phyloP scores from a whole-genome alignment of 306 rosid species.

The Malus asiatica region DNA sequence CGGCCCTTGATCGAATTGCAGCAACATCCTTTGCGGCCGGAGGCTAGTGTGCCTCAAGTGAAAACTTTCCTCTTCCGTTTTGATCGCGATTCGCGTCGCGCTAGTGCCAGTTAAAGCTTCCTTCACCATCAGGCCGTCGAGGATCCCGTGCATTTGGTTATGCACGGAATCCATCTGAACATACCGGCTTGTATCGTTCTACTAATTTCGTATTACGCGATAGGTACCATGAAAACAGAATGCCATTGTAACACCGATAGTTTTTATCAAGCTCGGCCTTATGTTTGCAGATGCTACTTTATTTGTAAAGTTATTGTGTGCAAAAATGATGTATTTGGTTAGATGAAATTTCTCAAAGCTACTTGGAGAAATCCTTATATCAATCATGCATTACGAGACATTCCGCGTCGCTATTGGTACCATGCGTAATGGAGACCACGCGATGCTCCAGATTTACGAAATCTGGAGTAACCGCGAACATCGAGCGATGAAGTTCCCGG shows the following conservation, averaged over 20 bases:
- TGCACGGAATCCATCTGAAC: background rate
- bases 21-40: slow-evolving; percentile 51
- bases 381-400: background rate
- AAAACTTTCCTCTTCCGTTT: slow-evolving; percentile 3
- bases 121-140: background rate
- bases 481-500: background rate
- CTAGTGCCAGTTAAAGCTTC: background rate
- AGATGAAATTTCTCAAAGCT: too few species aligned
- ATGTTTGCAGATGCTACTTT: background rate
- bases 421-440: background rate
- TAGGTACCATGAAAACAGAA: background rate
- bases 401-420: background rate
- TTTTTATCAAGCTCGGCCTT: slow-evolving; percentile 9
- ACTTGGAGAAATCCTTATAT: background rate
- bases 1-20: slow-evolving; percentile 29
- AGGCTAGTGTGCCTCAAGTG: slow-evolving; percentile 43
- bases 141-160: background rate
- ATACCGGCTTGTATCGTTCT: background rate
- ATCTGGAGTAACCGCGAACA: background rate
- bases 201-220: background rate
- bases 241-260: background rate
- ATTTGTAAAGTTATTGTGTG: background rate
- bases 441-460: background rate
- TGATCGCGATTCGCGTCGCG: background rate
- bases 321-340: background rate